phyloP scores from a whole-genome alignment of 331 rosid species.

The Quercus phellos region DNA sequence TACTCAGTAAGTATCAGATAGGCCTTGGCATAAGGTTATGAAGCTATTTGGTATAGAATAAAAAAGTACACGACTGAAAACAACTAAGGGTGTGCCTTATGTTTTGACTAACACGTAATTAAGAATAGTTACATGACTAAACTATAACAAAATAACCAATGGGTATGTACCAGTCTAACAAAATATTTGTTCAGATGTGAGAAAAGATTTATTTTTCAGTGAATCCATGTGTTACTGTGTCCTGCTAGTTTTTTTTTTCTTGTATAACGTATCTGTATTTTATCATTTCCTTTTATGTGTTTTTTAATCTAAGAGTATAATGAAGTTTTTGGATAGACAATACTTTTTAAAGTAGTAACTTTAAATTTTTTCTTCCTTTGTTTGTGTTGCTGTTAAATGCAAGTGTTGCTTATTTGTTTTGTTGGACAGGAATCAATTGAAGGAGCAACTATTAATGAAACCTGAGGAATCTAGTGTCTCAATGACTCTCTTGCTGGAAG shows the following conservation, averaged over 20 bases:
- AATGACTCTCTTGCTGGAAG: conserved; percentile 60
- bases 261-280: not conserved
- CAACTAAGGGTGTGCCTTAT: too few relatives aligned
- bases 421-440: conserved; percentile 55
- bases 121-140: too few relatives aligned
- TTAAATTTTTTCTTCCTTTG: not conserved
- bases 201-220: not conserved
- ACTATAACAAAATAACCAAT: too few relatives aligned
- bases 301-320: too few relatives aligned
- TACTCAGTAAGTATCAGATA: too few relatives aligned
- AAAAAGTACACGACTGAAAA: too few relatives aligned
- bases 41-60: too few relatives aligned
- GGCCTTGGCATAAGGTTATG: too few relatives aligned
- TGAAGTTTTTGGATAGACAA: too few relatives aligned
- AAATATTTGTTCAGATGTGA: not conserved
- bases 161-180: too few relatives aligned
- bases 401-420: conserved; percentile 26
- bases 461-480: conserved; percentile 44
- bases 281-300: not conserved
- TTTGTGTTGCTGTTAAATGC: not conserved
- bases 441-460: conserved; percentile 58
- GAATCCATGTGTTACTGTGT: not conserved
- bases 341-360: too few relatives aligned
- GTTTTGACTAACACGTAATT: too few relatives aligned
- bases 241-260: not conserved